A percentile compares a stretch with the other conserved stretches of the same genome.
phyloP scores from a whole-genome alignment of 164 flowering plant genomes.

The Cinnamomum chago region DNA sequence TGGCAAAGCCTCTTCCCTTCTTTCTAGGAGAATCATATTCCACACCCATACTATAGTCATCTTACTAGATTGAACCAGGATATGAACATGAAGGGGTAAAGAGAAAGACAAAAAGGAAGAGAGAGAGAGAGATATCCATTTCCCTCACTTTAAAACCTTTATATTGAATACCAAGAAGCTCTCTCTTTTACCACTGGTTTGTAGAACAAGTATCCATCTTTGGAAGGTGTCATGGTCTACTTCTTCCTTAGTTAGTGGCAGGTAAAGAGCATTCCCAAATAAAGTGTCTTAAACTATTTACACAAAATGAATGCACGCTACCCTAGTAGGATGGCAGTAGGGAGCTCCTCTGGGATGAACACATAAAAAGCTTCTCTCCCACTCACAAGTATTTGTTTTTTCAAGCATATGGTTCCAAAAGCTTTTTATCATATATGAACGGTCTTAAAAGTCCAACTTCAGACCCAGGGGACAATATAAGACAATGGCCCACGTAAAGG shows the following conservation, averaged over 20 bases:
- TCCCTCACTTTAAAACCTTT: conserved; percentile 12
- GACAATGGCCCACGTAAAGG: neutral
- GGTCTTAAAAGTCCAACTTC: conserved; percentile 12
- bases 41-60: neutral
- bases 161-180: conserved; percentile 7
- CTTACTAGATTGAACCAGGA: neutral
- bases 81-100: conserved; percentile 11
- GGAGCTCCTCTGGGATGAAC: neutral
- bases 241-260: conserved; percentile 7
- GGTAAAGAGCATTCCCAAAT: conserved; percentile 3
- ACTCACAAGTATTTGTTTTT: neutral
- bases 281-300: conserved; percentile 16
- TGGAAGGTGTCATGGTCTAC: conserved; percentile 15
- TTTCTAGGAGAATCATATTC: neutral
- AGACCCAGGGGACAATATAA: conserved; percentile 4
- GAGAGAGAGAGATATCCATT: conserved; percentile 6
- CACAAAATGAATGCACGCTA: conserved; percentile 21
- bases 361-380: neutral
- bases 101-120: conserved; percentile 20
- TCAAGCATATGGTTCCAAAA: neutral
- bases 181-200: conserved; percentile 5
- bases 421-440: neutral
- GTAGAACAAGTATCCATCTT: conserved; percentile 17
- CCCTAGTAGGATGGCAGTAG: conserved; percentile 10
- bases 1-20: neutral